Evolutionary conservation across 345 rosid species (phyloP), one percentile per base, ranked within the genome.

Genomic region (Angophora floribunda): DNA sequence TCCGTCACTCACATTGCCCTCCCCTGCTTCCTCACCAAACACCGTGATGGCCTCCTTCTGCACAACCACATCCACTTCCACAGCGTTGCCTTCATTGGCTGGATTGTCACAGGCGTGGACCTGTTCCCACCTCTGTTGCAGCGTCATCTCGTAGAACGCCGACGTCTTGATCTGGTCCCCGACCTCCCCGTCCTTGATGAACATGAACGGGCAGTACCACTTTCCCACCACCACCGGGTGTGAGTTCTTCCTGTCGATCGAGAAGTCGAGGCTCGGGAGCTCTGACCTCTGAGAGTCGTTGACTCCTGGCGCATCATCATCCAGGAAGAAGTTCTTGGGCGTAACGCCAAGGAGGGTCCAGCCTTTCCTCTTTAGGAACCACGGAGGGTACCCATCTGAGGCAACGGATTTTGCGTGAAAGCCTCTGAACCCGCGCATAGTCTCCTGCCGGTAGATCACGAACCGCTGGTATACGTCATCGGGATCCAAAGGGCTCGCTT

Each of bases 161-260:
- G 97, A 91, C 6, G 5, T 90, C 87, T 85, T 90, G 59, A 94
- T 86, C 82, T 95, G 97, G 15, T 95, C 89, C 85, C 88, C 86
- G 15, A 88, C 70, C 8, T 55, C 88, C 78, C 86, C 87, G 47
- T 96, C 98, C 57, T 88, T 94, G 12, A 95, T 82, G 52, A 94
- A 94, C 91, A 96, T 86, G 91, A 94, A 96, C 45, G 96, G 98
- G 44, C 93, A 94, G 52, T 94, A 96, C 98, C 96, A 96, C 85
- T 90, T 93, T n/a, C 96, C 98, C 10, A 94, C 94, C 26, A 90
- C 86, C 32, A 88, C 87, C n/a, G 88, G 78, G 59, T 86, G 26
- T 2, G 91, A 91, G 51, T 52, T 82, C 24, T 90, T 63, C 78
- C 79, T 52, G 6, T 85, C 85, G 8, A 78, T 67, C 24, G 89